A percentile compares a stretch with the other conserved stretches of the same genome.
Evolutionary conservation across 2,329 filamentous ascomycete genomes (phyloP).

Genomic region (Botrytis galanthina): DNA sequence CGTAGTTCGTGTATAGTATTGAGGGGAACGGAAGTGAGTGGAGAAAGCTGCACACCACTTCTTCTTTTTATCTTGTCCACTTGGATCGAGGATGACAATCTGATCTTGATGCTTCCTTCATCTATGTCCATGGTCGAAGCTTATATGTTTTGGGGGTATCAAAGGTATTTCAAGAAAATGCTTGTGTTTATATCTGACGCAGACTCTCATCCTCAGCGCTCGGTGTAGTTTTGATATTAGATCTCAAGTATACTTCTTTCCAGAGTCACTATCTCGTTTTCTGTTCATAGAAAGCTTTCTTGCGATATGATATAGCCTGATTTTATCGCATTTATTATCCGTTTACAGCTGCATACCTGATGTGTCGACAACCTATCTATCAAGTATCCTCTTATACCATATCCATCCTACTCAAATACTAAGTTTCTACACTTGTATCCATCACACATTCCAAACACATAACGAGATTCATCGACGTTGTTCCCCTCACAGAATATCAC

Average conservation of each 20-base stretch:
- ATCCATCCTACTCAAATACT: background rate
- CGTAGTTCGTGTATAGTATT: background rate
- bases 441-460: background rate
- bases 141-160: background rate
- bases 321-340: background rate
- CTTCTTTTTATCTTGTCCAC: slow-evolving; percentile 12
- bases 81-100: background rate
- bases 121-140: background rate
- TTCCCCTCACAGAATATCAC: background rate
- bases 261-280: background rate
- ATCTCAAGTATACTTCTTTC: background rate
- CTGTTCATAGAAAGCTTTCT: background rate
- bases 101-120: background rate
- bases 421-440: background rate
- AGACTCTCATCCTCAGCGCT: background rate
- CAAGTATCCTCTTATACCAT: background rate
- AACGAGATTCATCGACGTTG: background rate
- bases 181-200: slow-evolving; percentile 13
- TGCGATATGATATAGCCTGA: slow-evolving; percentile 1
- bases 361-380: background rate
- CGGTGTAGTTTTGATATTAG: background rate
- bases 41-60: slow-evolving; percentile 5
- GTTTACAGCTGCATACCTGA: background rate
- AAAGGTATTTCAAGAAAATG: background rate
- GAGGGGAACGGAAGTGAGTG: background rate